Evolutionary conservation across 2,329 filamentous ascomycete species (phyloP).

Genomic region (Nemania sp.): DNA sequence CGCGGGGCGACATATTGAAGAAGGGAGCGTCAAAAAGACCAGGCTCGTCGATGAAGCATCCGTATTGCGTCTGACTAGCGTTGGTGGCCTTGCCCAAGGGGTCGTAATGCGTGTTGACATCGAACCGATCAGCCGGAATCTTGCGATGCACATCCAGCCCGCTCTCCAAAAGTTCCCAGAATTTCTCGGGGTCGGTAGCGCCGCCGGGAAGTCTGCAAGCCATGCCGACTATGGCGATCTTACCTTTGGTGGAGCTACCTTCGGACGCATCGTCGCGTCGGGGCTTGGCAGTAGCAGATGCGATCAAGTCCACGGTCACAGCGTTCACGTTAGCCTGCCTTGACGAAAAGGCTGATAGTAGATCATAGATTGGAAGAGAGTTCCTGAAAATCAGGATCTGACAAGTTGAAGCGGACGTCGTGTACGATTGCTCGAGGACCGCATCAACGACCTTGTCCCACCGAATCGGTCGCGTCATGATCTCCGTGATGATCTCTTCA

Average conservation of each 20-base stretch:
- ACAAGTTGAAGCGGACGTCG: not conserved
- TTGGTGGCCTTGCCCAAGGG: constrained; percentile 29
- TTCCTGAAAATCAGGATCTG: constrained; percentile 7
- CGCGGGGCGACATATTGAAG: constrained; percentile 34
- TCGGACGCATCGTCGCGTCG: not conserved
- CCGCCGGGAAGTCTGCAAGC: constrained; percentile 29
- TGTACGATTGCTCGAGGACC: not conserved
- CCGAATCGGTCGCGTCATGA: constrained; percentile 9
- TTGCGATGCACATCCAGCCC: constrained; percentile 33
- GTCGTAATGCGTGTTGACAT: constrained; percentile 30
- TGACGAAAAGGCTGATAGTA: not conserved
- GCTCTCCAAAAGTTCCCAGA: constrained; percentile 33
- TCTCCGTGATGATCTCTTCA: constrained; percentile 10
- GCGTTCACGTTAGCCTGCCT: too few species aligned
- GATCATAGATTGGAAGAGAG: constrained; percentile 12
- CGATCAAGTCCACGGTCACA: not conserved
- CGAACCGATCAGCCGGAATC: constrained; percentile 27
- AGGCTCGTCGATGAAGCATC: constrained; percentile 29
- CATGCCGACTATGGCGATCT: constrained; percentile 33
- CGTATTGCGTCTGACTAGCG: constrained; percentile 19
- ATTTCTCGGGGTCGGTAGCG: constrained; percentile 21
- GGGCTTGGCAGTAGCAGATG: not conserved
- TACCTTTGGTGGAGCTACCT: not conserved
- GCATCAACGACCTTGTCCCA: constrained; percentile 12
- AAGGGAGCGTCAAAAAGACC: constrained; percentile 30